A percentile compares a stretch with the other conserved stretches of the same genome.
phyloP scores from a whole-genome alignment of 768 basidiomycete genomes.

The Collybia nuda region DNA sequence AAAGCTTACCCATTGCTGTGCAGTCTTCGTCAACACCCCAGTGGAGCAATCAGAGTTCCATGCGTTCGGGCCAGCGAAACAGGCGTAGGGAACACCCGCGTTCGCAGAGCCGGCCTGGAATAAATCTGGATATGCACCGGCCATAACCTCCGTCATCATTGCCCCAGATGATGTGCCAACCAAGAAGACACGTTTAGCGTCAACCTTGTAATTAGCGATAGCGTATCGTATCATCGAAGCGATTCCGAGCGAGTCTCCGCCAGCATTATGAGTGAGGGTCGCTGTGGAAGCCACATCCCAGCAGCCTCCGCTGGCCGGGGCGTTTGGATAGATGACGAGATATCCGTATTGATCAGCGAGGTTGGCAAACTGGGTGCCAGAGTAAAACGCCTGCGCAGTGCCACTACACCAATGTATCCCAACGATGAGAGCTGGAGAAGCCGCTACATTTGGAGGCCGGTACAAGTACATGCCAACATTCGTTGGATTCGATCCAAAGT shows the following conservation, averaged over 20 bases:
- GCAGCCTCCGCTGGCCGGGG: constrained; percentile 44
- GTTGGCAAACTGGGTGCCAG: constrained; percentile 45
- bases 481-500: constrained; percentile 54
- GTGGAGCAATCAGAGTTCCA: constrained; percentile 50
- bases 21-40: constrained; percentile 41
- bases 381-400: constrained; percentile 50
- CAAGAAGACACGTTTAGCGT: constrained; percentile 46
- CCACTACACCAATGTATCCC: constrained; percentile 55
- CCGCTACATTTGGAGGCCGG: constrained; percentile 33
- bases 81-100: constrained; percentile 55
- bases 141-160: constrained; percentile 62
- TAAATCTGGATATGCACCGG: constrained; percentile 54
- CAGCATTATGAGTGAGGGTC: constrained; percentile 54
- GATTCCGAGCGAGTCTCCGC: constrained; percentile 55
- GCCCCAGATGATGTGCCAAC: constrained; percentile 53
- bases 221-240: constrained; percentile 47
- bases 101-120: constrained; percentile 47
- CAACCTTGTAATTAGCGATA: constrained; percentile 45
- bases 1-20: constrained; percentile 43
- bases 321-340: constrained; percentile 51
- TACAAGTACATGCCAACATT: constrained; percentile 49
- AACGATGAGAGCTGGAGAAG: constrained; percentile 46
- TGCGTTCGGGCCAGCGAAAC: constrained; percentile 46
- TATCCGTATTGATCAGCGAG: constrained; percentile 48
- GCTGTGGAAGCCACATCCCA: constrained; percentile 52